Evolutionary conservation across 495 filamentous ascomycete species (phyloP), one percentile per base, ranked within the genome.

Genomic region (Talaromyces liani): DNA sequence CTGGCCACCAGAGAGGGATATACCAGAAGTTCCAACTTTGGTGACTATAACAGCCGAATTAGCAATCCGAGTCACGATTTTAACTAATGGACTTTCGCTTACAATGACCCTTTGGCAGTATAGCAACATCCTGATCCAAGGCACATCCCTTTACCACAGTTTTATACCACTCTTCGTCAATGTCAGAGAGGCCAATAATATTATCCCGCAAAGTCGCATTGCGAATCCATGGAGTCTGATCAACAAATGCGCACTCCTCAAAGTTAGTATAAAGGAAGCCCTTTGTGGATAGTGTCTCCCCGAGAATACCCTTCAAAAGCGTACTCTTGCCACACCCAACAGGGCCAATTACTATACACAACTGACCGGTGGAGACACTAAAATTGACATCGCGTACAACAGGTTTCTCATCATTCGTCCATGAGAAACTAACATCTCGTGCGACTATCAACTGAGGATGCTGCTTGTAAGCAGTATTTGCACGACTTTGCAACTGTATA

Each of bases 1-100:
- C 68, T 93, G 90, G 6, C 90, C 90, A 61, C 90, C 90, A 60
- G 86, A 89, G 2, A 93, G 76, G 66, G 91, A 92, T 66, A 93
- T 90, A 8, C 90, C 60, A 20, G 60, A 20, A 20, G 41, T 29
- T 29, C 60, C 60, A 25, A 62, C 60, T 2, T 31, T 62, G 5
- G 60, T 62, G 7, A 20, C 60, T 62, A 27, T 9, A 31, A 31
- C 9, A 53, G 22, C 2, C 0, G 31, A 61, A 61, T 31, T 16
- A 61, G 45, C 22, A 9, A 16, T 10, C 12, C 9, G 16, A 2
- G 53, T n/a, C 3, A n/a, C 1, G 2, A 16, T 8, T 31, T 2
- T 22, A n/a, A 61, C 34, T 88, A 66, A 91, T 91, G 1, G 86
- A 84, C 25, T 90, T 64, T 91, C 88, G 7, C 89, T 92, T 56